Base-by-base conservation (phyloP, 345 rosid genomes). In the Cardamine chenopodiifolia region DNA sequence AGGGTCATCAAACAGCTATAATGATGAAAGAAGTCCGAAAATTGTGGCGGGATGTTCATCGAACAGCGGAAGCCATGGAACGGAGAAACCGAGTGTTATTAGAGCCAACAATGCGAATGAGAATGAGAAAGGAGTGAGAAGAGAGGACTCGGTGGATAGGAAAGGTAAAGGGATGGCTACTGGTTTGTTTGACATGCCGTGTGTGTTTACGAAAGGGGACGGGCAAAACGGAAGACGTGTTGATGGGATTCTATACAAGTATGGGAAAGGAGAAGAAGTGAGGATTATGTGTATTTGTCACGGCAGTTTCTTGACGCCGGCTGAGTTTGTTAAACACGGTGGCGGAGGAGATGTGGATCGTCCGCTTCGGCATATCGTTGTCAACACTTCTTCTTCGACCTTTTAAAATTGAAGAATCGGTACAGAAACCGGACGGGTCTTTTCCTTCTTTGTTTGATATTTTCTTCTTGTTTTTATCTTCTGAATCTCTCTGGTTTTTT, bases 221-320 rank as follows among this genome's bases (percentile, higher is more conserved):
- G 92, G 95, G 0, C 88, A 89, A 20, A 78, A 87, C 4, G 90
- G 94, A 9, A 88, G 80, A 71, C 78, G 86, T 37, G 78, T 89
- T 23, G 94, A 90, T 4, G 97, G 97, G 37, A 89, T 90, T 60
- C 68, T 90, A 5, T 90, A 88, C 71, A 88, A 79, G 79, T 90
- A 84, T 9, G 90, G 88, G 7, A 87, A n/a, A 88, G 93, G 76
- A 80, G 85, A 76, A 62, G 85, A 81, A 61, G 88, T 66, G 86
- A 79, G 67, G 91, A 90, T 90, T 70, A 87, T 90, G 88, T 90
- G 97, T 40, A 87, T 90, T 29, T 90, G 97, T 75, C 97, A 90
- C 5, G 97, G 97, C 29, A 84, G 68, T 74, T 90, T 90, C 75
- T 84, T 78, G 42, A 78, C 97, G 4, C 97, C 97, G 0, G 89